A percentile compares a stretch with the other conserved stretches of the same genome.
Evolutionary conservation across 2,329 filamentous ascomycete species (phyloP).

Genomic region (Ophiognomonia clavigignenti-juglandacearum): DNA sequence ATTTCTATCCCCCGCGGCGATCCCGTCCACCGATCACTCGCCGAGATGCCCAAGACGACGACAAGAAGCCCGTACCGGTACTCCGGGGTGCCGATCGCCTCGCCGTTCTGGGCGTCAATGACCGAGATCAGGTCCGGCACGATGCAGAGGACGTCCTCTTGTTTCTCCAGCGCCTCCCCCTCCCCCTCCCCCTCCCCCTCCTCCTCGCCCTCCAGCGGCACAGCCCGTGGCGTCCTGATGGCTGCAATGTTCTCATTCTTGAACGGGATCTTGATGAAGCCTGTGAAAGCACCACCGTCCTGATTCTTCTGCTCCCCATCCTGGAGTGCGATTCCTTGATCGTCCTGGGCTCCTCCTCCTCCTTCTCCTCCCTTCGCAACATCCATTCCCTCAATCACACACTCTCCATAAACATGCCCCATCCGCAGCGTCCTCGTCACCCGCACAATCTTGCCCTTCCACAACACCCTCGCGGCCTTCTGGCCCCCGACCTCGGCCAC

Average conservation of each 20-base stretch:
- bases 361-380: too few relatives aligned
- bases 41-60: constrained; percentile 41
- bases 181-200: too few relatives aligned
- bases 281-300: constrained; percentile 29
- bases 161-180: constrained; percentile 31
- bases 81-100: constrained; percentile 52
- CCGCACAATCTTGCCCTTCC: constrained; percentile 58
- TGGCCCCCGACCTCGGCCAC: constrained; percentile 53
- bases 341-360: too few relatives aligned
- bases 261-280: constrained; percentile 60
- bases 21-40: constrained; percentile 40
- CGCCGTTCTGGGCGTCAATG: constrained; percentile 51
- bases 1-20: constrained; percentile 41
- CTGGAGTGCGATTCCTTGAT: too few relatives aligned
- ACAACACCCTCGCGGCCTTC: constrained; percentile 50
- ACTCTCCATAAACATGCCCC: constrained; percentile 56
- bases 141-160: constrained; percentile 42
- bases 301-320: constrained; percentile 3
- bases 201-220: constrained; percentile 15
- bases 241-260: constrained; percentile 69
- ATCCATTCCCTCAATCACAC: constrained; percentile 47
- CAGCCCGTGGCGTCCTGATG: constrained; percentile 25
- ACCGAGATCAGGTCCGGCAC: constrained; percentile 54
- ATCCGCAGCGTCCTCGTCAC: constrained; percentile 52
- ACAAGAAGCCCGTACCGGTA: constrained; percentile 50